A percentile compares a stretch with the other conserved stretches of the same genome.
Evolutionary conservation across 2,329 filamentous ascomycete species (phyloP).

Genomic region (Fusarium globosum): DNA sequence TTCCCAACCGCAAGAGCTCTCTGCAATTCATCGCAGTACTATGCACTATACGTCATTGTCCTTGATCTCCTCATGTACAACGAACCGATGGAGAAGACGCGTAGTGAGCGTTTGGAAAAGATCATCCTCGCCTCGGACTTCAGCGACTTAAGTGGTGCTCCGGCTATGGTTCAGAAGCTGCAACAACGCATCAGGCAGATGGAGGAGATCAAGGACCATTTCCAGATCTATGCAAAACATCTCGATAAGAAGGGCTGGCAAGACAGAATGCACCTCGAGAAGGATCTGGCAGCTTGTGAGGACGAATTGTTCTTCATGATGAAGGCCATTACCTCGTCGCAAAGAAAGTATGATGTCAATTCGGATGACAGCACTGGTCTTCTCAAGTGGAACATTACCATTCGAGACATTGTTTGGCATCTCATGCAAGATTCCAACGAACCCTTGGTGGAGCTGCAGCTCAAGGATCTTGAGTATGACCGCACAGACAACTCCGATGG

Average conservation of each 20-base stretch:
- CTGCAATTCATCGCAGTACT: constrained; percentile 97
- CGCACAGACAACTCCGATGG: constrained; percentile 97
- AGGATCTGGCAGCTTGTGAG: constrained; percentile 88
- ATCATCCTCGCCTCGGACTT: constrained; percentile 99
- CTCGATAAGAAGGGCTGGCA: constrained; percentile 92
- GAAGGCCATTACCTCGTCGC: constrained; percentile 98
- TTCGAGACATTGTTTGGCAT: constrained; percentile 97
- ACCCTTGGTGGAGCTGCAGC: constrained; percentile 90
- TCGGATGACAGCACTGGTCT: constrained; percentile 78
- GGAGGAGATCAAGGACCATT: constrained; percentile 95
- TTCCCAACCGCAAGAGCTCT: constrained; percentile 95
- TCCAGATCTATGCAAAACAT: constrained; percentile 89
- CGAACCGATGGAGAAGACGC: constrained; percentile 96
- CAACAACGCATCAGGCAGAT: constrained; percentile 94
- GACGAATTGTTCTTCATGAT: constrained; percentile 99
- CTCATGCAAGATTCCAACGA: constrained; percentile 88
- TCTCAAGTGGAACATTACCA: constrained; percentile 92
- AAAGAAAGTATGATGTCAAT: constrained; percentile 81
- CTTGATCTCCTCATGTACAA: constrained; percentile 95
- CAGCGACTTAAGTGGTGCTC: constrained; percentile 92
- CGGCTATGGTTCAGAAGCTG: constrained; percentile 89
- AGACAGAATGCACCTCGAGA: constrained; percentile 87
- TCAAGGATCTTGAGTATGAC: constrained; percentile 91
- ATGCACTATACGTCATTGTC: constrained; percentile 97
- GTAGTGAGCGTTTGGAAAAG: constrained; percentile 93